Conservation (phyloP, 73 alveolate species). For the Breviolum minutum region DNA sequence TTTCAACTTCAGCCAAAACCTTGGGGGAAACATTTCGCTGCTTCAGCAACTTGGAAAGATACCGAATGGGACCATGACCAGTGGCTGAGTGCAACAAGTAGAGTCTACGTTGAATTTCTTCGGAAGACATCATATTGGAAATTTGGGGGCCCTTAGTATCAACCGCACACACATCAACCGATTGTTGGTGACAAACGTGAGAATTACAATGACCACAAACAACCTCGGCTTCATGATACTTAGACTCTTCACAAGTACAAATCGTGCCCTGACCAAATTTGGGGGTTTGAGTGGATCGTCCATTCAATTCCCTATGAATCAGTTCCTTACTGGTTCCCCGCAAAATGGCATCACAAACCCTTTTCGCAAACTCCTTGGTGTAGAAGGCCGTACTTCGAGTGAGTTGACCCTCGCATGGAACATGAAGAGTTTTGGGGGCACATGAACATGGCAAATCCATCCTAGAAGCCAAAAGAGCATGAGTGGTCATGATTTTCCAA, state of each 20-base stretch:
- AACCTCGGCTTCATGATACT: neutral
- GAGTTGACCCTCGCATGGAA: neutral
- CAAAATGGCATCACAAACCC: neutral
- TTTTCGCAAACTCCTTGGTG: neutral
- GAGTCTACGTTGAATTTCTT: neutral
- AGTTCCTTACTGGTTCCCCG: neutral
- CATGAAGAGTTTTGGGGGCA: neutral
- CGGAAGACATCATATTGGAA: neutral
- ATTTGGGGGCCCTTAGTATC: no score
- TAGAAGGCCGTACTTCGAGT: neutral
- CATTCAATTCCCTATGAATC: neutral
- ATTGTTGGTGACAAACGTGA: neutral
- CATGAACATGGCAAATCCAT: neutral
- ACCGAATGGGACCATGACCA: neutral
- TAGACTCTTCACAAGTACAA: neutral
- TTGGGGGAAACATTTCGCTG: neutral
- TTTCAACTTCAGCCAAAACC: neutral
- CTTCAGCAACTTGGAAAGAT: neutral
- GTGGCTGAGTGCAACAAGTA: neutral
- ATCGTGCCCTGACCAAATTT: neutral
- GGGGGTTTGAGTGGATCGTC: neutral
- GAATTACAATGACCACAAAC: neutral
- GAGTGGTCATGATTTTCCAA: constrained; percentile 36
- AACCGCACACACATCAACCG: no score
- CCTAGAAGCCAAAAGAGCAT: neutral